phyloP scores from a whole-genome alignment of 805 yeast species.

The Wilhelminamyces savonicus region DNA sequence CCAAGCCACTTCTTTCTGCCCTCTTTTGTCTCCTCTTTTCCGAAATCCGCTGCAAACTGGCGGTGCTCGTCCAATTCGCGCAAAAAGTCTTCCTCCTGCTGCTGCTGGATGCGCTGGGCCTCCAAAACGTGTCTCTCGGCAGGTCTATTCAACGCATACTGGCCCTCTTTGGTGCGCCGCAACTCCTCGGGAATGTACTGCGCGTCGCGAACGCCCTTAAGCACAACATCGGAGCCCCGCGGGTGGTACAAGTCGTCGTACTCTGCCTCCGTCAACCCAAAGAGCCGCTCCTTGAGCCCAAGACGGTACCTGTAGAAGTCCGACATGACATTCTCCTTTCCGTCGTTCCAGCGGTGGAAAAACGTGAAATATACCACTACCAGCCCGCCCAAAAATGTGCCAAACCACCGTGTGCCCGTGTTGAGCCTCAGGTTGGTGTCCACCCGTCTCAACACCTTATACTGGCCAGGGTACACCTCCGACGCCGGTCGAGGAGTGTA shows the following conservation, averaged over 20 bases:
- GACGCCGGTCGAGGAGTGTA: constrained; percentile 76
- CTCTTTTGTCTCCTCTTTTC: constrained; percentile 1
- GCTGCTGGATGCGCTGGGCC: constrained; percentile 66
- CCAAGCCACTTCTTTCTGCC: constrained; percentile 18
- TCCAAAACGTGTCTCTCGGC: constrained; percentile 65
- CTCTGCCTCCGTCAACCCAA: constrained; percentile 58
- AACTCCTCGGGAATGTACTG: constrained; percentile 37
- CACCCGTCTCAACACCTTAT: constrained; percentile 59
- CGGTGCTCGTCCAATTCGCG: constrained; percentile 25
- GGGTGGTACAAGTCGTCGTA: constrained; percentile 55
- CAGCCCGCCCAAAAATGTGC: constrained; percentile 42
- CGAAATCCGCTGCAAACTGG: constrained; percentile 6
- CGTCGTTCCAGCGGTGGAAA: constrained; percentile 81
- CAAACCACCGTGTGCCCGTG: constrained; percentile 55
- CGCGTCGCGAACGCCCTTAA: constrained; percentile 38
- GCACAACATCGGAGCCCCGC: constrained; percentile 28
- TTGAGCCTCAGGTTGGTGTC: constrained; percentile 48
- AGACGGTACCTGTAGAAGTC: constrained; percentile 60
- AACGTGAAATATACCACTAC: constrained; percentile 57
- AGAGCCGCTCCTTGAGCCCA: constrained; percentile 43
- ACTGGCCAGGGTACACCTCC: constrained; percentile 72
- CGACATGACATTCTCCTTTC: constrained; percentile 68
- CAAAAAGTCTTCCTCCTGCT: constrained; percentile 49
- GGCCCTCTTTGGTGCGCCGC: constrained; percentile 39
- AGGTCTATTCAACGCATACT: constrained; percentile 57